Conservation (phyloP, 495 filamentous ascomycete species). For the Chaetomidium leptoderma region DNA sequence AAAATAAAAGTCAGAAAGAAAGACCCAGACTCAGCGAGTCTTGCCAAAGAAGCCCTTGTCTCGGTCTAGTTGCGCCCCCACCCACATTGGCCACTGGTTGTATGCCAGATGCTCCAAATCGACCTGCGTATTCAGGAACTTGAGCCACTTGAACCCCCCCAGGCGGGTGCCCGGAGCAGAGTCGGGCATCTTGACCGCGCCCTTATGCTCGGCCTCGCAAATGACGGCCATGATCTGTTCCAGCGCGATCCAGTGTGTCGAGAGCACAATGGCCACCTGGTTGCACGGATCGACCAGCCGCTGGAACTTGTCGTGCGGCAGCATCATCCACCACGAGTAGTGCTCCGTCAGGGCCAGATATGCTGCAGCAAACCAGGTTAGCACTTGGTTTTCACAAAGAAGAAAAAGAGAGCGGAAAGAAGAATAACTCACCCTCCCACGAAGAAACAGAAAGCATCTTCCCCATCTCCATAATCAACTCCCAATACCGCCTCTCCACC, state of each 20-base stretch:
- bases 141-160: constrained; percentile 40
- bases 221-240: constrained; percentile 54
- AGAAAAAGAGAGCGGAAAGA: background rate
- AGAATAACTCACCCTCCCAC: constrained; percentile 26
- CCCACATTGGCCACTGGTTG: constrained; percentile 48
- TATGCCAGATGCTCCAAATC: constrained; percentile 36
- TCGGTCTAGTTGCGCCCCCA: constrained; percentile 38
- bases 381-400: no score
- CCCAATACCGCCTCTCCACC: constrained; percentile 35
- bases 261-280: constrained; percentile 47
- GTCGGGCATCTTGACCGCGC: constrained; percentile 11
- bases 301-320: constrained; percentile 52
- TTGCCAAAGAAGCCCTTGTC: constrained; percentile 37
- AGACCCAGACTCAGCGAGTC: constrained; percentile 9
- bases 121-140: constrained; percentile 41
- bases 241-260: constrained; percentile 55
- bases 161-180: constrained; percentile 12
- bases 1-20: background rate
- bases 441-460: constrained; percentile 28
- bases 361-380: constrained; percentile 22
- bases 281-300: constrained; percentile 48
- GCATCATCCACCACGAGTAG: constrained; percentile 48
- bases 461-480: constrained; percentile 33
- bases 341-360: constrained; percentile 39
- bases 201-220: constrained; percentile 30